Base-by-base conservation (phyloP, 108 stramenopile genomes). In the Skeletonema costatum region DNA sequence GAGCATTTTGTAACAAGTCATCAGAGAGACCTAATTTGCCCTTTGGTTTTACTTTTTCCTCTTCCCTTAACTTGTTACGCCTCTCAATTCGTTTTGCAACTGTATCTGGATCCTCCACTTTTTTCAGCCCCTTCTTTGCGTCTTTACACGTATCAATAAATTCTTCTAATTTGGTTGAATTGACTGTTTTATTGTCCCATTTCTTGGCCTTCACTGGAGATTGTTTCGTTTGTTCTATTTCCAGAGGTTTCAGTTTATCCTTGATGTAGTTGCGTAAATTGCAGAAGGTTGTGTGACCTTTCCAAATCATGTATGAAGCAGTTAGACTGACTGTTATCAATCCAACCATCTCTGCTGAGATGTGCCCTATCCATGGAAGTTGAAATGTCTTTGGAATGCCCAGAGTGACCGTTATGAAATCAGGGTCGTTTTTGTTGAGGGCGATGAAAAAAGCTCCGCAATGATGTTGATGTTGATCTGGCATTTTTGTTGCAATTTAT, bases 191-290 rank as follows among this genome's bases (percentile, higher is more conserved):
- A 25, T 0, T 19, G 7, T 61, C 17, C 60, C 60, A 61, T 19
- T 61, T 61, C 60, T 31, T 61, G 60, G 60, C 60, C 19, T 33
- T 31, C 8, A 33, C 60, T 33, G 60, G 60, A 61, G 60, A 61
- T 16, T 61, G 14, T 31, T 31, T 16, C 19, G 30, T 11, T 61
- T 33, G 11, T 31, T 32, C 32, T 19, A 33, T 33, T 16, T 61
- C 60, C 60, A 16, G 8, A 3, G 32, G 19, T 61, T 16, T 33
- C 6, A 31, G 30, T 61, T 61, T 61, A 12, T 61, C 32, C 12
- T 11, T 32, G 3, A 61, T 61, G 11, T 61, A 61, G 12, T 61
- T 31, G 3, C 60, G 60, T 33, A 31, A 3, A 1, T 33, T 6
- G 32, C 60, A 16, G 3, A 3, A 31, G 2, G 60, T 61, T 31